These are phyloP conservation scores for Xerocomus minutiporus DNA, from an alignment of 1,284 basidiomycete genomes.

Conservation along the genomic window DNA sequence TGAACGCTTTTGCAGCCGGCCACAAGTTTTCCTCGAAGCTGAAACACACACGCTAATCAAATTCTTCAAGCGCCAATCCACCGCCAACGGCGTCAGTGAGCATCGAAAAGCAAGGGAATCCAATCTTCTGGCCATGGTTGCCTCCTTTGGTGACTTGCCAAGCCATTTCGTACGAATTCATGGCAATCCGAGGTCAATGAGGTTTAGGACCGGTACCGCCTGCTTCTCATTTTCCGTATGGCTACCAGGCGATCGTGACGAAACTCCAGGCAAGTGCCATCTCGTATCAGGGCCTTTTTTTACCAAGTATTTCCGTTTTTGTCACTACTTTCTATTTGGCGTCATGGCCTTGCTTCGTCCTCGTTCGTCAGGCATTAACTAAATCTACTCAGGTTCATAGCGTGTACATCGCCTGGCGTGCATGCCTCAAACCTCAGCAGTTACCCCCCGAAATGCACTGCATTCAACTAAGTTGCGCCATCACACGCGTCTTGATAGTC, in stretches of 20 bases:
- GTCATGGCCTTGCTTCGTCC: slow-evolving; percentile 25
- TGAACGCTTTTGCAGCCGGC: slow-evolving; percentile 15
- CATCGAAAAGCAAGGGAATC: not conserved
- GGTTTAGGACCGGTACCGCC: not conserved
- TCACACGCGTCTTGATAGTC: slow-evolving; percentile 19
- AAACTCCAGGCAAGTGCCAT: slow-evolving; percentile 4
- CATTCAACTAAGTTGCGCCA: slow-evolving; percentile 20
- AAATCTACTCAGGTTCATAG: slow-evolving; percentile 14
- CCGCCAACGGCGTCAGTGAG: slow-evolving; percentile 3
- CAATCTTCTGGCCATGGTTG: not conserved
- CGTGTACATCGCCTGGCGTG: slow-evolving; percentile 24
- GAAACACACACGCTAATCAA: slow-evolving; percentile 5
- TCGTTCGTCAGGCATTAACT: slow-evolving; percentile 12
- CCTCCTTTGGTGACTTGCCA: not conserved
- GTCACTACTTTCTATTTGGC: slow-evolving; percentile 1
- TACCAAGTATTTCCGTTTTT: slow-evolving; percentile 8
- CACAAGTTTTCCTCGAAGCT: slow-evolving; percentile 26
- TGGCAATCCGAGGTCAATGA: slow-evolving; percentile 8
- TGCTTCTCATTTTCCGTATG: not conserved
- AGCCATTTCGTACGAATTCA: not conserved
- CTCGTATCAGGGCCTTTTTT: slow-evolving; percentile 5
- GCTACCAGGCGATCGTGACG: slow-evolving; percentile 9
- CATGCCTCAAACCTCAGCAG: slow-evolving; percentile 18
- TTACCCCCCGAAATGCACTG: slow-evolving; percentile 16
- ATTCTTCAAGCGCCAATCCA: slow-evolving; percentile 3